Percentiles rank a stretch among this genome's conserved stretches.
Evolutionary conservation across 2,329 filamentous ascomycete genomes (phyloP).

Genomic region (Arthrobotrys megalospora): DNA sequence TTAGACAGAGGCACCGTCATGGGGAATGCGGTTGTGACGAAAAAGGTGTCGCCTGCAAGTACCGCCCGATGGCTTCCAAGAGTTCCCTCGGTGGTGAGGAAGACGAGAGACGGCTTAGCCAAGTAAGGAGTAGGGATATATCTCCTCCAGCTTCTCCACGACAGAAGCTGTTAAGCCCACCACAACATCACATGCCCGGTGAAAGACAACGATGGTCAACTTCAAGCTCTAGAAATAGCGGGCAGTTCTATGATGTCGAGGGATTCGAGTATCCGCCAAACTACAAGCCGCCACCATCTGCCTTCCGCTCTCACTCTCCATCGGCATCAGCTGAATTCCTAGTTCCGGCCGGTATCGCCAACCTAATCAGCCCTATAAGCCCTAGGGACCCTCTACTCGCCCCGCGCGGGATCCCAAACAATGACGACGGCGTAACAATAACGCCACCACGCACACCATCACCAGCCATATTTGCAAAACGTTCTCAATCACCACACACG

Average conservation of each 20-base stretch:
- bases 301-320: conserved; percentile 55
- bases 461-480: conserved; percentile 34
- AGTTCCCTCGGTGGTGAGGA: conserved; percentile 5
- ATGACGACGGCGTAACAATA: conserved; percentile 47
- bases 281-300: conserved; percentile 55
- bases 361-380: conserved; percentile 43
- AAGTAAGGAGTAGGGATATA: conserved; percentile 25
- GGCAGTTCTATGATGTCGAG: conserved; percentile 52
- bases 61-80: conserved; percentile 15
- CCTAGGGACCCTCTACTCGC: conserved; percentile 30
- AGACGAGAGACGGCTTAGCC: background rate
- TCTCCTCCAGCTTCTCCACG: conserved; percentile 50
- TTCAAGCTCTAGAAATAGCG: conserved; percentile 38
- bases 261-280: conserved; percentile 56
- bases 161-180: conserved; percentile 32
- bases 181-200: conserved; percentile 3
- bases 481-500: conserved; percentile 36
- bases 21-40: conserved; percentile 52
- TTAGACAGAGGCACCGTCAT: conserved; percentile 28
- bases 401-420: conserved; percentile 43
- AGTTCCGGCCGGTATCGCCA: conserved; percentile 48
- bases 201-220: conserved; percentile 33
- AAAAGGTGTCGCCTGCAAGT: conserved; percentile 52
- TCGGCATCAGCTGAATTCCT: conserved; percentile 45
- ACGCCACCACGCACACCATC: conserved; percentile 45